These are phyloP conservation scores for Trichomonascaceae sp. DNA, from an alignment of 1,139 yeast species.

Conservation along the genomic window DNA sequence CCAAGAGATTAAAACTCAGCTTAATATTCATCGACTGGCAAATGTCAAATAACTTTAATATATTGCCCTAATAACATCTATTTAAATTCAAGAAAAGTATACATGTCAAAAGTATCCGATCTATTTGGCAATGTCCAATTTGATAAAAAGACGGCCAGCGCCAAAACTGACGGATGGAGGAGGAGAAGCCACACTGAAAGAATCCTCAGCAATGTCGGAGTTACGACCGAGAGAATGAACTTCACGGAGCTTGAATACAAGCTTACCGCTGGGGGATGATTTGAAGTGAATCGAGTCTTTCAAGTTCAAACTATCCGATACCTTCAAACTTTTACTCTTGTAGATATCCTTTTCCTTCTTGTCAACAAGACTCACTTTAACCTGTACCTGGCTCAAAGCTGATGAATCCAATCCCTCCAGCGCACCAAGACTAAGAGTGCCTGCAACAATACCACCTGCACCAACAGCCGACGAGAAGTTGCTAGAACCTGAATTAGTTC, in stretches of 20 bases:
- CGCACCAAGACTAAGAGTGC: constrained; percentile 25
- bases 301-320: constrained; percentile 46
- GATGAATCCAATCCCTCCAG: constrained; percentile 25
- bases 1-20: constrained; percentile 48
- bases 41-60: constrained; percentile 28
- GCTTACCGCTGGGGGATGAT: constrained; percentile 52
- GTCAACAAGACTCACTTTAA: constrained; percentile 25
- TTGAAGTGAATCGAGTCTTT: constrained; percentile 65
- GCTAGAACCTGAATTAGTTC: constrained; percentile 18
- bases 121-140: constrained; percentile 7
- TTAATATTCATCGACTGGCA: constrained; percentile 40
- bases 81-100: neutral
- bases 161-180: constrained; percentile 5
- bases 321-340: constrained; percentile 59
- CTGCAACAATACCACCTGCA: constrained; percentile 20
- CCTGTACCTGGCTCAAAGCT: constrained; percentile 22
- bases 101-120: neutral
- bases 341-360: constrained; percentile 46
- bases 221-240: constrained; percentile 67
- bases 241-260: constrained; percentile 47
- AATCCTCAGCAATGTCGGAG: constrained; percentile 54
- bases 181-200: constrained; percentile 21
- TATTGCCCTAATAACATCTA: constrained; percentile 3
- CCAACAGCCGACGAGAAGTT: constrained; percentile 12
- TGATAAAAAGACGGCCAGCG: constrained; percentile 1